phyloP scores from a whole-genome alignment of 2,329 filamentous ascomycete genomes.

The Teratosphaeria zuluensis region DNA sequence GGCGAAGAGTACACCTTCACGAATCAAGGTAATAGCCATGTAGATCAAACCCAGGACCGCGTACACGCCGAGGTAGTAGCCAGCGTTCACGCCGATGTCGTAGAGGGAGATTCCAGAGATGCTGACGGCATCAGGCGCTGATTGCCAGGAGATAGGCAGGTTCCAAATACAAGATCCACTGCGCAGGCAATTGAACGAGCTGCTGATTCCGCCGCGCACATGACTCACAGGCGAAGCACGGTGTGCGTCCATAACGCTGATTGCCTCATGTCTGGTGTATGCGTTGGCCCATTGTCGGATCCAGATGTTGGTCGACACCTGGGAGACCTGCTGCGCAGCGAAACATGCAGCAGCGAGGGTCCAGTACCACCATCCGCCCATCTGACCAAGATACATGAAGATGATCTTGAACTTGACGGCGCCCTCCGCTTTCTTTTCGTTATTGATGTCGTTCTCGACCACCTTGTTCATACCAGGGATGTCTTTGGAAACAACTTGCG shows the following conservation, averaged over 20 bases:
- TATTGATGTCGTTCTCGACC: slow-evolving; percentile 42
- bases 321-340: slow-evolving; percentile 69
- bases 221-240: slow-evolving; percentile 33
- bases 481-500: slow-evolving; percentile 34
- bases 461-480: slow-evolving; percentile 28
- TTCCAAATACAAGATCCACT: slow-evolving; percentile 43
- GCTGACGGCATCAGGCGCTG: neutral
- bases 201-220: slow-evolving; percentile 30
- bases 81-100: slow-evolving; percentile 57
- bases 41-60: slow-evolving; percentile 69
- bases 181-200: slow-evolving; percentile 38
- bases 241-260: slow-evolving; percentile 25
- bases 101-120: neutral
- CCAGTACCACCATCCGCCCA: slow-evolving; percentile 99
- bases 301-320: slow-evolving; percentile 86
- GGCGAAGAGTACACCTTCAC: slow-evolving; percentile 84
- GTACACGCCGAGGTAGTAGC: slow-evolving; percentile 77
- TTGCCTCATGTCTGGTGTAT: slow-evolving; percentile 48
- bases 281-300: slow-evolving; percentile 92
- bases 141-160: slow-evolving; percentile 19
- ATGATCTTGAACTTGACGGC: slow-evolving; percentile 84
- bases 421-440: slow-evolving; percentile 71
- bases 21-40: slow-evolving; percentile 68
- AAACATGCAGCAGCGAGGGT: slow-evolving; percentile 65
- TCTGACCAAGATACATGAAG: slow-evolving; percentile 71